Base-by-base conservation (phyloP, 768 basidiomycete species). In the Coprinellus micaceus region DNA sequence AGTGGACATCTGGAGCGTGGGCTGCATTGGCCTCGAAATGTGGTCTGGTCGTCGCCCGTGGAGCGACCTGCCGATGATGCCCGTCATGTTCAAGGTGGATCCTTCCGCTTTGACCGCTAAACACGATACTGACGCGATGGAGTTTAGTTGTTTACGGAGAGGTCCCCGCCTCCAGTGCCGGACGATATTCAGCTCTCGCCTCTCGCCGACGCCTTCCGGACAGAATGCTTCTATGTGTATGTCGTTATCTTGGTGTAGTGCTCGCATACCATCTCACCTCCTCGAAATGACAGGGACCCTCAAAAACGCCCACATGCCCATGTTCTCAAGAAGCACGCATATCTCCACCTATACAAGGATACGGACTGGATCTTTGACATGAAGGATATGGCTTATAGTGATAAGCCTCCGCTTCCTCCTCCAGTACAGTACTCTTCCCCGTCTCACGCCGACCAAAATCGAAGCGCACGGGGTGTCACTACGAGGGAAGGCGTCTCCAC, bases 11-110 rank as follows among this genome's bases (percentile, higher is more conserved):
- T 98, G 95, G 95, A 90, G 91, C 63, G 77, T 95, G 21, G 95
- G 95, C 1, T 98, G 95, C 68, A 85, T 98, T 33, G 84, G 92
- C 13, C 77, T 94, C 49, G 95, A 98, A 69, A 98, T 98, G 95
- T 94, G 92, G 86, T 87, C 89, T 4, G 95, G 91, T n/a, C 76
- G 83, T 60, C 75, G 91, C 45, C 94, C 95, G 5, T 98, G 95
- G 95, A 78, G 75, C 45, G 83, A 85, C 29, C 82, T 89, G 59
- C 84, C 88, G 63, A 47, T 82, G 3, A 71, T 90, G 58, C 78
- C 88, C 2, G 91, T 96, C 43, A 85, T 96, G 81, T 75, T 86
- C 53, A 87, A 92, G 80, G 94, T 92, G 63, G 26, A n/a, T n/a
- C 33, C 11, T 17, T 28, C 29, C 4, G 4, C n/a, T 29, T 19